Evolutionary conservation across 1,284 basidiomycete genomes (phyloP), one percentile per base, ranked within the genome.

Genomic region (Puccinia coronata): DNA sequence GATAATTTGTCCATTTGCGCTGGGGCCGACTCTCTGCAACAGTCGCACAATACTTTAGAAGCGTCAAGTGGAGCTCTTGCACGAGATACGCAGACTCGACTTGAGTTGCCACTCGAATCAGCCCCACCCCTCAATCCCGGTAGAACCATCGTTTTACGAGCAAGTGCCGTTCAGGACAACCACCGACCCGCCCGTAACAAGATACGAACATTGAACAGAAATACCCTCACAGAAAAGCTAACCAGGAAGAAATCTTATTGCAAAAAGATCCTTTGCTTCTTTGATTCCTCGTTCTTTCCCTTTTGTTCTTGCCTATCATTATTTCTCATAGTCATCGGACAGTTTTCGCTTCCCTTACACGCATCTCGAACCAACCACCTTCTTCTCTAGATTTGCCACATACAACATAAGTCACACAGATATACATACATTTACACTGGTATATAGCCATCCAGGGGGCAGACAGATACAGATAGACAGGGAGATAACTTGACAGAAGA

Each of bases 401-500:
- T 23, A 57, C 55, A 25, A 53, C n/a, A 57, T 8, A 25, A 57
- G 25, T 28, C 55, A 25, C 59, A 61, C 59, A 61, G n/a, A n/a
- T n/a, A n/a, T n/a, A n/a, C 14, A 61, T 61, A 61, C 59, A 61
- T 61, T 61, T 61, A 36, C 59, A 61, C 28, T 34, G n/a, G n/a
- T n/a, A n/a, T n/a, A 36, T 61, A 61, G 59, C 59, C 59, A 61
- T 61, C 59, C 59, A 61, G 59, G 59, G 59, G 59, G 31, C 34
- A 61, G 59, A 61, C 59, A 61, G 59, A 61, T 61, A 61, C 59
- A 61, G 34, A 61, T 61, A 61, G 59, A 61, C 36, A 61, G 59
- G 25, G 34, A 61, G 59, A 61, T 57, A 8, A 28, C 25, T 61
- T 61, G 59, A 36, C 5, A 39, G 36, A 61, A 61, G 31, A 61